These are phyloP conservation scores for Metschnikowia santaceciliae DNA, from an alignment of 805 yeast species.

Conservation along the genomic window DNA sequence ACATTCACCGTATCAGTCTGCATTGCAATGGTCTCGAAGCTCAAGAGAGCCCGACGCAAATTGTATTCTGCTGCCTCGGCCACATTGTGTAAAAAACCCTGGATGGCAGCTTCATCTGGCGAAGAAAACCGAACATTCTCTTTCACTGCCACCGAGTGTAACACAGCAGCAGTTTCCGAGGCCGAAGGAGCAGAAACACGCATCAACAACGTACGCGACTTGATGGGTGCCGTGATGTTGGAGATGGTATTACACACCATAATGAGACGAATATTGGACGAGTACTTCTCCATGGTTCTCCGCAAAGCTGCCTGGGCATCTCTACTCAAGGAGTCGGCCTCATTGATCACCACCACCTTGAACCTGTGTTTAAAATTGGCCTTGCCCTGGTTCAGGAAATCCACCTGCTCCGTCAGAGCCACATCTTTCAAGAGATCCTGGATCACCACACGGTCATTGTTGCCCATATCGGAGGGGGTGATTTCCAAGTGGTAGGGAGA, in stretches of 20 bases:
- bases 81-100: conserved; percentile 44
- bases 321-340: conserved; percentile 83
- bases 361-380: conserved; percentile 47
- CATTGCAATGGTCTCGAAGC: conserved; percentile 78
- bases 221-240: conserved; percentile 88
- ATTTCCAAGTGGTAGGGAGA: conserved; percentile 89
- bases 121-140: conserved; percentile 49
- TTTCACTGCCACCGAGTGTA: conserved; percentile 50
- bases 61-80: conserved; percentile 62
- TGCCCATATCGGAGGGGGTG: conserved; percentile 96
- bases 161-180: conserved; percentile 53
- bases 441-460: conserved; percentile 89
- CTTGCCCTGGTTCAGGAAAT: conserved; percentile 51
- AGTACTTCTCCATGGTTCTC: conserved; percentile 94
- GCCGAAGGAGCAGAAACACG: conserved; percentile 78
- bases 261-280: conserved; percentile 78
- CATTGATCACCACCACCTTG: conserved; percentile 82
- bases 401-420: conserved; percentile 95
- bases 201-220: conserved; percentile 86
- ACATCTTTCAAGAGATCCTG: conserved; percentile 91
- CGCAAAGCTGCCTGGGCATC: conserved; percentile 96
- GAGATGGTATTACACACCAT: conserved; percentile 87
- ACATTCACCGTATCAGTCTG: conserved; percentile 50
- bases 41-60: conserved; percentile 69
- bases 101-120: conserved; percentile 31